phyloP scores from a whole-genome alignment of 305 asterid genomes.

The Fraxinus velutina region DNA sequence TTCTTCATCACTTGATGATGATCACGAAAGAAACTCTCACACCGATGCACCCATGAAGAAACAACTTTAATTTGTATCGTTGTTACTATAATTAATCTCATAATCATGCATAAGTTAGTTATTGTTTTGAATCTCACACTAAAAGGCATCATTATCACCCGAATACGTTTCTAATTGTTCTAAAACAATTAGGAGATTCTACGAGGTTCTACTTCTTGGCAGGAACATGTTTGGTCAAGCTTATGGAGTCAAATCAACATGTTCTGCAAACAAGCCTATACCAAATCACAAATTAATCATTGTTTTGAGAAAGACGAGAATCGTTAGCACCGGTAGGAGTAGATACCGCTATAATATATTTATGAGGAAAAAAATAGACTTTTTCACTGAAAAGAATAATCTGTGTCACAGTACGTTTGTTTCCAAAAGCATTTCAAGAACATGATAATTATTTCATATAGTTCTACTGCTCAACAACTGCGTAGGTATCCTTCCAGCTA shows the following conservation, averaged over 20 bases:
- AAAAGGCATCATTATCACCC: neutral
- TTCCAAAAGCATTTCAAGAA: too few species aligned
- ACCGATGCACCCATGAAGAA: neutral
- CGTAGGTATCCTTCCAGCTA: too few species aligned
- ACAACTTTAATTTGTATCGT: neutral
- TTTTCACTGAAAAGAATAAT: too few species aligned
- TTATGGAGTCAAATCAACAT: neutral
- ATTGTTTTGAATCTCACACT: neutral
- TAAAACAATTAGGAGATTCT: neutral
- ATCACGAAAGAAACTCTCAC: neutral
- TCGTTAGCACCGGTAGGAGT: neutral
- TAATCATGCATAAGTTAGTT: neutral
- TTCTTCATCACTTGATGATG: neutral
- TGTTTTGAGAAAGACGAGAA: neutral
- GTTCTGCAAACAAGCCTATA: neutral
- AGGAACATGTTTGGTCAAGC: too few species aligned
- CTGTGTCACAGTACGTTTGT: too few species aligned
- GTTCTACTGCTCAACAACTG: too few species aligned
- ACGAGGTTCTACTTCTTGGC: neutral
- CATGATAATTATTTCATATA: too few species aligned
- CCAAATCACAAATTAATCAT: neutral
- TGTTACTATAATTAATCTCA: neutral
- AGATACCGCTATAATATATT: neutral
- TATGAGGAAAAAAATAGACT: too few species aligned
- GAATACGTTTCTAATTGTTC: neutral